Evolutionary conservation across 257 asterid genomes (phyloP).

Genomic region (Echites panduratus): DNA sequence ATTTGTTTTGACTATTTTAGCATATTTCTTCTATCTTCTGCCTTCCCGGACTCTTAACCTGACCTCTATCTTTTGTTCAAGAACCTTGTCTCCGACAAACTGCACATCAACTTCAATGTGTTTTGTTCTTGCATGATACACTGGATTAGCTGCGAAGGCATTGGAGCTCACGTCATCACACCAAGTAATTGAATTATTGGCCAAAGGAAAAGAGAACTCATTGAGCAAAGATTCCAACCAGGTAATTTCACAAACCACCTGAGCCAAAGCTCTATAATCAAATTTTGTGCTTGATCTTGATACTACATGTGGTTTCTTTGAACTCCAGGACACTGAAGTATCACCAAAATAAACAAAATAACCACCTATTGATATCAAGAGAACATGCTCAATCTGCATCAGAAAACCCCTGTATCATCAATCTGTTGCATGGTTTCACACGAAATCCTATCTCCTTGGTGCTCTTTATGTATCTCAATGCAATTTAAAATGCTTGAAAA

Average conservation of each 20-base stretch:
- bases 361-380: neutral
- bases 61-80: no score
- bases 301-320: neutral
- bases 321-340: neutral
- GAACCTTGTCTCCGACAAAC: no score
- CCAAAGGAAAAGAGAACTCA: neutral
- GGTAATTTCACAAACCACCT: neutral
- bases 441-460: neutral
- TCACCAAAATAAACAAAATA: neutral
- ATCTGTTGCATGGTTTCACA: neutral
- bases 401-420: neutral
- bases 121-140: neutral
- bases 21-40: no score
- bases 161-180: neutral
- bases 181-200: neutral
- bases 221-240: neutral
- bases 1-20: no score
- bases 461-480: neutral
- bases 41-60: no score
- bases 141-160: neutral
- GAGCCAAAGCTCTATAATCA: neutral
- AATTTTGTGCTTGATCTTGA: neutral
- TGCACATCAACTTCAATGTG: neutral
- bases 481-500: neutral
- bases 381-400: neutral